Conservation (phyloP, 345 rosid genomes). For the Ricinus communis region DNA sequence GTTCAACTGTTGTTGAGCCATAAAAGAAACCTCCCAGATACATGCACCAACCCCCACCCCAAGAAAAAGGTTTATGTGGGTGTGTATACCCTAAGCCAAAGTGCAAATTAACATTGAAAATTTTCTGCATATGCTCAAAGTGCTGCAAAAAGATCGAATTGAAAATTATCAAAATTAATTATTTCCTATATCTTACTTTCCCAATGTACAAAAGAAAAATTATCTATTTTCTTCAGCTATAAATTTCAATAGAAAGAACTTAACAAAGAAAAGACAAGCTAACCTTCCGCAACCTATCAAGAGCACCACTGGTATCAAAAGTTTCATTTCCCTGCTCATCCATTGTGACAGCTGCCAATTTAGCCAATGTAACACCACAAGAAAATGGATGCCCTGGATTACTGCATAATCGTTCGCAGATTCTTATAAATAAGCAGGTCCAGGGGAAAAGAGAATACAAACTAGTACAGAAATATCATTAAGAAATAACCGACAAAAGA, state of each 20-base stretch:
- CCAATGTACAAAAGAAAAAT: not conserved
- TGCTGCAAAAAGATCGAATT: not conserved
- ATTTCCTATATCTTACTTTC: not conserved
- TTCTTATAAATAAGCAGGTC: constrained; percentile 25
- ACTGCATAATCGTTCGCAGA: constrained; percentile 43
- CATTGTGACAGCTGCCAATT: constrained; percentile 96
- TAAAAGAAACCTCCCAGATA: constrained; percentile 1
- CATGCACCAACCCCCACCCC: not conserved
- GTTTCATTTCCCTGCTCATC: constrained; percentile 98
- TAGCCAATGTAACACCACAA: constrained; percentile 89
- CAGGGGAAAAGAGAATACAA: not conserved
- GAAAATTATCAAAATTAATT: not conserved
- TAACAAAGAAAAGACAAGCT: constrained; percentile 29
- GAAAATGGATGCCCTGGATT: constrained; percentile 86
- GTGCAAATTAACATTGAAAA: not conserved
- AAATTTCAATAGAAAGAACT: constrained; percentile 18
- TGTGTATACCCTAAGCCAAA: not conserved
- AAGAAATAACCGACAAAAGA: constrained; percentile 3
- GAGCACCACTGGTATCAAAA: constrained; percentile 96
- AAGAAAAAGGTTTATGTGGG: not conserved
- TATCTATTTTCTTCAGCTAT: constrained; percentile 7
- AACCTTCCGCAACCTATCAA: constrained; percentile 93
- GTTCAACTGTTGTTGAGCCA: not conserved
- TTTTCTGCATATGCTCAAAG: not conserved
- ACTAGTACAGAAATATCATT: not conserved